Percentiles rank a stretch among this genome's conserved stretches.
Conservation (phyloP, 2,329 filamentous ascomycete genomes). For the Metarhizium sp. region DNA sequence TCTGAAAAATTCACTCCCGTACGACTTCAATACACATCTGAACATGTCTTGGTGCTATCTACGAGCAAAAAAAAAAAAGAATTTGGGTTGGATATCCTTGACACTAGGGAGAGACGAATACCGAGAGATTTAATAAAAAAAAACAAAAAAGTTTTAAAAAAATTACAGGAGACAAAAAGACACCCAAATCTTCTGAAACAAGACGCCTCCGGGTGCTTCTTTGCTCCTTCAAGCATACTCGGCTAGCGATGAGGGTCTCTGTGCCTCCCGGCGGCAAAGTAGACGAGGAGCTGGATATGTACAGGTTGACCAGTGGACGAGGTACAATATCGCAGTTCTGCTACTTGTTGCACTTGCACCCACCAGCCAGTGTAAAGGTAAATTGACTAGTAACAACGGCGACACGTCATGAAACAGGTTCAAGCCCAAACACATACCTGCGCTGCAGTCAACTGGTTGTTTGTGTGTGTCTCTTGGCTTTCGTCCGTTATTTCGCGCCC, state of each 20-base stretch:
- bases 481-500: background rate
- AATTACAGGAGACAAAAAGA: slow-evolving; percentile 13
- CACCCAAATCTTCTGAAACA: background rate
- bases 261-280: background rate
- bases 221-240: background rate
- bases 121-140: background rate
- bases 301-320: background rate
- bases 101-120: slow-evolving; percentile 1
- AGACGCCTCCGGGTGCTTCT: background rate
- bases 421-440: too few species aligned
- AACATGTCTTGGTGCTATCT: slow-evolving; percentile 5
- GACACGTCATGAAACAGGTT: background rate
- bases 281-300: background rate
- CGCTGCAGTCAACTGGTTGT: background rate
- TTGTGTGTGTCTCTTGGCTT: background rate
- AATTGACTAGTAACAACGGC: background rate
- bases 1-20: background rate
- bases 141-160: slow-evolving; percentile 12
- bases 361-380: background rate
- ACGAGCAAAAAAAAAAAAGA: slow-evolving; percentile 4
- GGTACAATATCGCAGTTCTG: background rate
- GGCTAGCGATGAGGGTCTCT: background rate
- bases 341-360: background rate
- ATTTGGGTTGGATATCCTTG: slow-evolving; percentile 8
- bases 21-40: background rate